A percentile compares a stretch with the other conserved stretches of the same genome.
These are phyloP conservation scores for Jatropha multifida DNA, from an alignment of 441 rosid species.

Conservation along the genomic window DNA sequence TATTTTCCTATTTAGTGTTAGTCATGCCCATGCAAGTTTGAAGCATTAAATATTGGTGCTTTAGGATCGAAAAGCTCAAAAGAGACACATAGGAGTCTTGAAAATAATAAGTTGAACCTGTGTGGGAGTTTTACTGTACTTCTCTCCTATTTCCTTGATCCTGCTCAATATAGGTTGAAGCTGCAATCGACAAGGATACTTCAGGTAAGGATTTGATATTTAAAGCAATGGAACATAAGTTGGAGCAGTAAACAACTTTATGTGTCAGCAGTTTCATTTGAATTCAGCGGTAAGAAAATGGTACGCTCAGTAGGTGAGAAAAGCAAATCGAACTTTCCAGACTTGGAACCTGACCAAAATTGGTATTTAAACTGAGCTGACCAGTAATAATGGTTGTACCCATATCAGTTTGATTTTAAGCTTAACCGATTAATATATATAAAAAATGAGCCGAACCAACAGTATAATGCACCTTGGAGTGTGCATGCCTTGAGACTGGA, in stretches of 20 bases:
- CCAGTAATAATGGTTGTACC: no score
- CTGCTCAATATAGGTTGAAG: conserved; percentile 76
- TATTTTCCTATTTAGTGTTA: not conserved
- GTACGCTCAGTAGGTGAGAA: no score
- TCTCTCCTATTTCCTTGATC: conserved; percentile 68
- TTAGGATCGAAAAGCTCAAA: not conserved
- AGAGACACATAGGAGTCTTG: conserved; percentile 2
- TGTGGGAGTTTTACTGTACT: conserved; percentile 64
- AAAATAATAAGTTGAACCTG: conserved; percentile 52
- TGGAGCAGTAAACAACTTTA: not conserved
- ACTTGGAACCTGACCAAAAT: no score
- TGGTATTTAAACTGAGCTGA: no score
- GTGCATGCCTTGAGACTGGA: not conserved
- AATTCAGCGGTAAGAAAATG: not conserved
- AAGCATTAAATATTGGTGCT: not conserved
- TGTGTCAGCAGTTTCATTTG: no score
- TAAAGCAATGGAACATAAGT: not conserved
- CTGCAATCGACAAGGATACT: conserved; percentile 38
- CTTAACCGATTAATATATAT: no score
- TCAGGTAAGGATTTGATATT: conserved; percentile 16
- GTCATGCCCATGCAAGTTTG: not conserved
- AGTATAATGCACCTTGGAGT: not conserved
- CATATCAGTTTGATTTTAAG: no score
- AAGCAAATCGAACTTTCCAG: no score
- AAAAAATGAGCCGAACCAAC: no score